A percentile compares a stretch with the other conserved stretches of the same genome.
Conservation (phyloP, 2,329 filamentous ascomycete species). For the Aspergillus aculeatus region DNA sequence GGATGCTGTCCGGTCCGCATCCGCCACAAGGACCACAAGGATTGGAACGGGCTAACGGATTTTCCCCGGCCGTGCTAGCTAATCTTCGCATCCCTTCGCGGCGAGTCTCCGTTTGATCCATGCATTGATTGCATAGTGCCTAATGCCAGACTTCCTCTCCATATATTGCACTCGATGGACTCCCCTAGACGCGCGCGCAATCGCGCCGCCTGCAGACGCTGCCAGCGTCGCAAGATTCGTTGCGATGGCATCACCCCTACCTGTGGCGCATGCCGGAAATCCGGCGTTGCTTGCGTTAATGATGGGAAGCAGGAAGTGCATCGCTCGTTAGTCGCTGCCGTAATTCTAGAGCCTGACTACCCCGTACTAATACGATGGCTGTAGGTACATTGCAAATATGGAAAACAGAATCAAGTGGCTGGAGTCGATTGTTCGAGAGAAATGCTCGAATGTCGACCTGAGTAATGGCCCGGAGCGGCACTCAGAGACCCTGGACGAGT, state of each 20-base stretch:
- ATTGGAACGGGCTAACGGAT: background rate
- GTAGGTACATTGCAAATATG: slow-evolving; percentile 39
- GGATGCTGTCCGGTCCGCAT: too few relatives aligned
- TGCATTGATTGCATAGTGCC: too few relatives aligned
- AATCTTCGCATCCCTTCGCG: background rate
- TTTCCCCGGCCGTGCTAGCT: background rate
- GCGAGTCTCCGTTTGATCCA: background rate
- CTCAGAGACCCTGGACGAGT: background rate
- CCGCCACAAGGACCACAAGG: too few relatives aligned
- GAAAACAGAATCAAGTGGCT: slow-evolving; percentile 49
- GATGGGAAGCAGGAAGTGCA: slow-evolving; percentile 48
- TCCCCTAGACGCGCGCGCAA: slow-evolving; percentile 31
- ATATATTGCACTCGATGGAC: slow-evolving; percentile 19
- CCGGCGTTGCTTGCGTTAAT: slow-evolving; percentile 44
- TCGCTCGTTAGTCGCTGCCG: slow-evolving; percentile 35
- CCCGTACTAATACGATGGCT: too few relatives aligned
- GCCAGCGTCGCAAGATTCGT: slow-evolving; percentile 53
- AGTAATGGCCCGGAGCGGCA: slow-evolving; percentile 19
- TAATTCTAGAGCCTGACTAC: too few relatives aligned
- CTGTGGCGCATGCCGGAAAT: slow-evolving; percentile 48
- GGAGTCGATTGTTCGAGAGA: slow-evolving; percentile 45
- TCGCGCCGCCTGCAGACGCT: slow-evolving; percentile 37
- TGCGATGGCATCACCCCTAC: slow-evolving; percentile 47
- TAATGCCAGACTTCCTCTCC: too few relatives aligned
- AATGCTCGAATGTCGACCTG: slow-evolving; percentile 47